A percentile compares a stretch with the other conserved stretches of the same genome.
Evolutionary conservation across 176 grass and related monocot species (phyloP).

Genomic region (Aegilops umbellulata): DNA sequence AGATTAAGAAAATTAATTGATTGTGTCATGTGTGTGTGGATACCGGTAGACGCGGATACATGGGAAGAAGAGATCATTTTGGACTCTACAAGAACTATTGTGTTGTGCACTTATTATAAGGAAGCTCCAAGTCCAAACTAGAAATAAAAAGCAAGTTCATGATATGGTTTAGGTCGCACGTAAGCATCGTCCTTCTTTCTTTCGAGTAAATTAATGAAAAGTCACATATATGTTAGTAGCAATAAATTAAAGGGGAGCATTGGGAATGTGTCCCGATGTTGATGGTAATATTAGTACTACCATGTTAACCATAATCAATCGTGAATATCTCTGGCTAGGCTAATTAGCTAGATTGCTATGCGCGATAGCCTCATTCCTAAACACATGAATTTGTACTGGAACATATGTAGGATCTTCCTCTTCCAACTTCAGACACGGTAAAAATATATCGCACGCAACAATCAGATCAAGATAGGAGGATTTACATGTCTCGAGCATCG

Average conservation of each 20-base stretch:
- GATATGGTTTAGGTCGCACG: constrained; percentile 14
- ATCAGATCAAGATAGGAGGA: neutral
- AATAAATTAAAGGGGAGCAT: constrained; percentile 33
- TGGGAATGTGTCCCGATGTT: constrained; percentile 14
- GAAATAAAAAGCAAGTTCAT: constrained; percentile 18
- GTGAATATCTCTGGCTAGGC: neutral
- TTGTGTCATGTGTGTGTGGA: neutral
- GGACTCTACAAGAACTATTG: constrained; percentile 29
- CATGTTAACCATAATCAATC: constrained; percentile 9
- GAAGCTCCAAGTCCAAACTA: constrained; percentile 23
- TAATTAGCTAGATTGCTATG: constrained; percentile 6
- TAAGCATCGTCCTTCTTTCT: constrained; percentile 6
- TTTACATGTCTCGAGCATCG: neutral
- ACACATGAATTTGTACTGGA: neutral
- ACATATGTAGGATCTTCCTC: neutral
- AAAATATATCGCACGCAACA: neutral
- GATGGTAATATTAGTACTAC: neutral
- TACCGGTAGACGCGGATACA: neutral
- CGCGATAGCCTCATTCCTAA: neutral
- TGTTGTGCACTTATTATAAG: constrained; percentile 27
- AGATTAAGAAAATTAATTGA: neutral
- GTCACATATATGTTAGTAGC: constrained; percentile 26
- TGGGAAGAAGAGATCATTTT: constrained; percentile 7
- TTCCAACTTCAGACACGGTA: neutral
- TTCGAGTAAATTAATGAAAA: constrained; percentile 22